Evolutionary conservation across 1,284 basidiomycete species (phyloP), one percentile per base, ranked within the genome.

Genomic region (Cutaneotrichosporon sp.): DNA sequence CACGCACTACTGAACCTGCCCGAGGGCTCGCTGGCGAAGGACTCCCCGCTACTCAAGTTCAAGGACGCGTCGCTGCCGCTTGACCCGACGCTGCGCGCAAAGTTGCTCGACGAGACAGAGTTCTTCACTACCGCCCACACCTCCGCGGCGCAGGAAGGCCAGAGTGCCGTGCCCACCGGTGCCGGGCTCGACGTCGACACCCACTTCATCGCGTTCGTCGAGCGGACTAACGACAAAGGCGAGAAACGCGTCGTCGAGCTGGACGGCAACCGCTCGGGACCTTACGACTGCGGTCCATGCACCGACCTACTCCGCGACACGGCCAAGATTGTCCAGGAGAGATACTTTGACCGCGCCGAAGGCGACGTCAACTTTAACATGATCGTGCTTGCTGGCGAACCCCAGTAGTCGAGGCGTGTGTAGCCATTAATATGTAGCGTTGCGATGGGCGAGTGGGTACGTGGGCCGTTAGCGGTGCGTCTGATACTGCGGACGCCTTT

Each of bases 141-240:
- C 0, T 78, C 83, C 20, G 82, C 83, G 1, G 87, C 88, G 0
- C 77, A 79, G 1, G 68, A 80, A 0, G 88, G 88, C 13, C 88
- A 92, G 72, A 83, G 82, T 4, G 77, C 80, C 0, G 79, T 74
- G 4, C 76, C 77, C 8, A 57, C 66, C 4, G 46, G 46, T 8
- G 63, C 75, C 37, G 69, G 71, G 18, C 59, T 69, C 3, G 78
- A 87, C 46, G 87, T 86, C 1, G 80, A 89, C 62, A 78, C 88
- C 17, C 90, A 93, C 74, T 93, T 91, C 64, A 87, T 87, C 4
- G 84, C 85, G 62, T 94, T 93, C 66, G 81, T 93, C 37, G 79
- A 80, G 60, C 86, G 84, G 0, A 59, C 67, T 43, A 71, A 63
- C 42, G 62, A 55, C 38, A 60, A 71, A 8, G 68, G 75, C 49